Evolutionary conservation across 129 eudicot species (phyloP).

Genomic region (Smallanthus sonchifolius): DNA sequence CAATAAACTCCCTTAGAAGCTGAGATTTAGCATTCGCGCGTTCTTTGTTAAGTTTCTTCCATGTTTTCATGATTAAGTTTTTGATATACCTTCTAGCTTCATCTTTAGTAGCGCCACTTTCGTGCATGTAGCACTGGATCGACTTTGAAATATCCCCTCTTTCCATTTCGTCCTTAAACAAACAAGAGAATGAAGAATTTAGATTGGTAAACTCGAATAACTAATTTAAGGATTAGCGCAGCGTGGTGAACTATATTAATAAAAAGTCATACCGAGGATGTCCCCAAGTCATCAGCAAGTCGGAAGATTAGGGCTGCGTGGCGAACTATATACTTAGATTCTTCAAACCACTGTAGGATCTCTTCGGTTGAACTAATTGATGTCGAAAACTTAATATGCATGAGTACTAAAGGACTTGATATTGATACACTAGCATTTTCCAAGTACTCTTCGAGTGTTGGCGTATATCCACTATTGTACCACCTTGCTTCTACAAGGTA

Average conservation of each 20-base stretch:
- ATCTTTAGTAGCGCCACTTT: slow-evolving; percentile 33
- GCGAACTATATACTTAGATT: background rate
- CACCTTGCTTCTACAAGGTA: slow-evolving; percentile 35
- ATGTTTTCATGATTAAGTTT: slow-evolving; percentile 2
- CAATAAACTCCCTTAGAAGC: slow-evolving; percentile 3
- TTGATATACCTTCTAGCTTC: slow-evolving; percentile 33
- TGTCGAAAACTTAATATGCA: slow-evolving; percentile 18
- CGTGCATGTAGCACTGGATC: slow-evolving; percentile 39
- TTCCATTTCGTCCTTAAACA: slow-evolving; percentile 24
- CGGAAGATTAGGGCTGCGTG: slow-evolving; percentile 23
- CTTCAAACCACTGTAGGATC: slow-evolving; percentile 2
- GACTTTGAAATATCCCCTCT: slow-evolving; percentile 41
- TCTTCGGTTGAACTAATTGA: background rate
- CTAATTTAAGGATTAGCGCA: too few relatives aligned
- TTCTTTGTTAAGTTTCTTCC: slow-evolving; percentile 33
- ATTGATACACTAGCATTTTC: slow-evolving; percentile 23
- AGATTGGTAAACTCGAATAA: background rate
- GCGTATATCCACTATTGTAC: slow-evolving; percentile 19
- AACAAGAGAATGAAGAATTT: background rate
- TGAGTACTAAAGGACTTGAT: slow-evolving; percentile 7
- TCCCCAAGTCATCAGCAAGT: slow-evolving; percentile 32
- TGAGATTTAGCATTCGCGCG: background rate
- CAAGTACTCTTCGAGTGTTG: slow-evolving; percentile 33
- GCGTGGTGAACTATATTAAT: background rate
- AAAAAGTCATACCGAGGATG: slow-evolving; percentile 26